Conservation (phyloP, 768 basidiomycete species). For the Neoboletus magnificus region DNA sequence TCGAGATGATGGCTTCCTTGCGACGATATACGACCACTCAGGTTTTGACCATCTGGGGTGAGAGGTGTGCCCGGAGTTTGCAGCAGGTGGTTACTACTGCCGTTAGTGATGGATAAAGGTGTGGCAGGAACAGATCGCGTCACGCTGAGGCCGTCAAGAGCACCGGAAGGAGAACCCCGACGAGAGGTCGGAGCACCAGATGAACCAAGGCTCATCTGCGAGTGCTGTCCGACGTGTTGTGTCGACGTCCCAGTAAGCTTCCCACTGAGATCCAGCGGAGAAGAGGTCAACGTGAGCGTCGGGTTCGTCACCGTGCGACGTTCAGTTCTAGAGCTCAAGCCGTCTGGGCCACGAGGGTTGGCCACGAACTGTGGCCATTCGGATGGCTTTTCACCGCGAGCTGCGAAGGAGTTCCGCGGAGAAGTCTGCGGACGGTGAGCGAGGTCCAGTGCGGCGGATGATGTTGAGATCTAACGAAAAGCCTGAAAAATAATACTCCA, state of each 20-base stretch:
- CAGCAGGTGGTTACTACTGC: constrained; percentile 45
- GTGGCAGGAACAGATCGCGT: constrained; percentile 85
- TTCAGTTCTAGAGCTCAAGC: constrained; percentile 50
- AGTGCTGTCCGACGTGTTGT: constrained; percentile 60
- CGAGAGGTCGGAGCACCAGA: constrained; percentile 52
- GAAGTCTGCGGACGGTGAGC: constrained; percentile 86
- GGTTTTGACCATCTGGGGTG: constrained; percentile 53
- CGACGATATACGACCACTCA: constrained; percentile 63
- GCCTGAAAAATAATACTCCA: constrained; percentile 1
- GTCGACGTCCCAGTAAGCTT: constrained; percentile 57
- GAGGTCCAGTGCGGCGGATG: constrained; percentile 90
- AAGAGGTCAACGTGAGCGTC: constrained; percentile 58
- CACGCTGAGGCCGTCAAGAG: constrained; percentile 58
- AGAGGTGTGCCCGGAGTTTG: constrained; percentile 66
- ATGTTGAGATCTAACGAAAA: constrained; percentile 62
- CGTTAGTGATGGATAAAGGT: constrained; percentile 56
- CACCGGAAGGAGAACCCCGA: constrained; percentile 68
- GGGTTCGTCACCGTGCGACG: constrained; percentile 76
- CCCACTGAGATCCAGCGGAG: constrained; percentile 47
- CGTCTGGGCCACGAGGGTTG: constrained; percentile 59
- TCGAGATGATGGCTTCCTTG: constrained; percentile 42
- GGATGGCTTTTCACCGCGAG: constrained; percentile 70
- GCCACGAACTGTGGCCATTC: constrained; percentile 93
- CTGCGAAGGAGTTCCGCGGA: constrained; percentile 55
- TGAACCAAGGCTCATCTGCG: constrained; percentile 42